Base-by-base conservation (phyloP, 2,329 filamentous ascomycete genomes). In the Colletotrichum siamense region DNA sequence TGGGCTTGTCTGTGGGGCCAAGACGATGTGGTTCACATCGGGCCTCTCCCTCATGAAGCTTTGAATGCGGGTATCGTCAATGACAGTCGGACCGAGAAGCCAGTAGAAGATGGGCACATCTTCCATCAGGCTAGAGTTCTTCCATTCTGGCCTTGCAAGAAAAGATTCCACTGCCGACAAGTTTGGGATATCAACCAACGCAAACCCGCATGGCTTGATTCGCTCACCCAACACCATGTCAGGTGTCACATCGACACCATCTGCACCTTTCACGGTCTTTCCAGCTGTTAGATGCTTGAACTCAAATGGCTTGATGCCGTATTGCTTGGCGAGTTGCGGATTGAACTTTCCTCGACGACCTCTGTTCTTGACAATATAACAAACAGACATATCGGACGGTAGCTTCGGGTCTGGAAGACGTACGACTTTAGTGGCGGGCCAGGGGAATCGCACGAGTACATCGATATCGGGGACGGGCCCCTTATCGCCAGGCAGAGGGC, bases 351-450 rank as follows among this genome's bases (percentile, higher is more conserved):
- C 97, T 70, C 97, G 92, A 70, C 94, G 90, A 49, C 93, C 88
- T 77, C 95, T 92, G 70, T 92, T 92, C 79, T 95, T 95, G 82
- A 98, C 90, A 74, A 99, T 93, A 84, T 99, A 99, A 74, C 94
- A 98, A 79, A 98, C 87, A 8, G 95, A 93, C 63, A 93, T 92
- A 32, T 88, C 87, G 1, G 91, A 91, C 7, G 93, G 94, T 24
- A 88, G 86, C 0, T 95, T 95, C 1, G 88, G 88, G 16, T 3
- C 6, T 1, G 97, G 97, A 4, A 99, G 88, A 16, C 84, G 85
- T 18, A 89, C 82, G 13, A 96, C 86, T 72, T 89, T 84, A 6
- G 94, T 91, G 18, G 91, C 94, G 13, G 95, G 95, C 95, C 95
- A 98, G 3, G 95, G 95, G 78, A 91, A 91, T 16, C 95, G 91